Percentiles rank a stretch among this genome's conserved stretches.
These are phyloP conservation scores for Plasmodiophora brassicae DNA, from an alignment of 208 protist species.

Conservation along the genomic window DNA sequence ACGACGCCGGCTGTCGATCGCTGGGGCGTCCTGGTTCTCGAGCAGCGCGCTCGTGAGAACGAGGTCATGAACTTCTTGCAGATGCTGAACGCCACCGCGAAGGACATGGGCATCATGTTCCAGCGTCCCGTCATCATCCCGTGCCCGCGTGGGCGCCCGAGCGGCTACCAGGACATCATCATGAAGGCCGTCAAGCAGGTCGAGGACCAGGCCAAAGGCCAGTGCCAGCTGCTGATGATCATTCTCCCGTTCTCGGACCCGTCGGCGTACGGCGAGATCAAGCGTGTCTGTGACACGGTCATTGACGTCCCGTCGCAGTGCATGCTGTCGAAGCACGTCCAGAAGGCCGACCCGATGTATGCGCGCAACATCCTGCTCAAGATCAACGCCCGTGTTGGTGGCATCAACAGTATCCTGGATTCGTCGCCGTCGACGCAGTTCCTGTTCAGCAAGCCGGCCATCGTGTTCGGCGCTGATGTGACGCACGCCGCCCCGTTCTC, in stretches of 20 bases:
- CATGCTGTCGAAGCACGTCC: not conserved
- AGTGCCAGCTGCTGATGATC: not conserved
- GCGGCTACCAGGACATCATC: not conserved
- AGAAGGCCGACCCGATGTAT: not conserved
- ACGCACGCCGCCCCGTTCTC: not conserved
- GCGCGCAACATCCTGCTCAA: not conserved
- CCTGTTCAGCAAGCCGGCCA: not conserved
- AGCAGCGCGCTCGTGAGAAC: not conserved
- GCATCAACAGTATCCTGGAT: not conserved
- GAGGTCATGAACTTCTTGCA: not conserved
- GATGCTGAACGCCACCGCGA: not conserved
- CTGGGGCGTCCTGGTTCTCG: not conserved
- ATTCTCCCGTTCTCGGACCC: not conserved
- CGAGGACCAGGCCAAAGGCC: not conserved
- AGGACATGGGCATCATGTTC: not conserved
- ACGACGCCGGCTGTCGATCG: not conserved
- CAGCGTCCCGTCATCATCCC: not conserved
- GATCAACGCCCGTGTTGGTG: not conserved
- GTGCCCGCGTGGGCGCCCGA: not conserved
- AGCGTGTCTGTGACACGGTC: not conserved
- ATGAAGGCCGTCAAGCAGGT: not conserved
- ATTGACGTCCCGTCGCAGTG: not conserved
- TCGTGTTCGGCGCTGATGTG: not conserved
- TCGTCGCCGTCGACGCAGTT: not conserved
- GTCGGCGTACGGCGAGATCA: not conserved